Evolutionary conservation across 106 monocot genomes (phyloP), one percentile per base, ranked within the genome.

Genomic region (Dioscorea zingiberensis): DNA sequence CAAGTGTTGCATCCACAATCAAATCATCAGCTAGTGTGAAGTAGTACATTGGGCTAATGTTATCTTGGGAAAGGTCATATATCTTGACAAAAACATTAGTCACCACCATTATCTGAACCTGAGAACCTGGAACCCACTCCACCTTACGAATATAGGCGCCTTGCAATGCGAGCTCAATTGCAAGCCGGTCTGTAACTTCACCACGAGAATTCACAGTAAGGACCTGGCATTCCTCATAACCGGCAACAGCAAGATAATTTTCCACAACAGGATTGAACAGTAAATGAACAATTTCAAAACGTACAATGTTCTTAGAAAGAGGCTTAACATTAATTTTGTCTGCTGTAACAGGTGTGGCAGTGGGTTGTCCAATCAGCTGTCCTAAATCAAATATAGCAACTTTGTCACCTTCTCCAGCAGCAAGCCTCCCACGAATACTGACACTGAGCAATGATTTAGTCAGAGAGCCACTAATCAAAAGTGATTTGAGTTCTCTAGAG

Each of bases 61-160:
- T 98, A 67, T 98, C 98, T 49, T 82, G 93, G 44, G 98, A 98
- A 21, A 98, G 86, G 63, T 98, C 93, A 68, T 98, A 98, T 77
- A 98, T 93, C 80, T 98, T 98, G 28, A 98, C 89, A 78, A 98
- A 98, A 76, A 86, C 82, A 69, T 89, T 93, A 2, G 93, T 93
- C 23, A 89, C 86, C 64, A 93, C 89, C 89, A 98, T 81, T 25
- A 93, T 80, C 60, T 93, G 89, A 69, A 95, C 94, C 77, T 93
- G 98, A 64, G 98, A 98, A 44, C 98, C 98, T 25, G 86, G 93
- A 67, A 93, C 89, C 98, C 98, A 98, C 57, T 89, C 89, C 63
- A 98, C 75, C 13, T 79, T 74, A 14, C 89, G 79, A 61, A 98
- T 86, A 82, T 93, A 89, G 63, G 86, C 81, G 51, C 89, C 93